Evolutionary conservation across 495 filamentous ascomycete species (phyloP).

Genomic region (Penicillium verhagenii): DNA sequence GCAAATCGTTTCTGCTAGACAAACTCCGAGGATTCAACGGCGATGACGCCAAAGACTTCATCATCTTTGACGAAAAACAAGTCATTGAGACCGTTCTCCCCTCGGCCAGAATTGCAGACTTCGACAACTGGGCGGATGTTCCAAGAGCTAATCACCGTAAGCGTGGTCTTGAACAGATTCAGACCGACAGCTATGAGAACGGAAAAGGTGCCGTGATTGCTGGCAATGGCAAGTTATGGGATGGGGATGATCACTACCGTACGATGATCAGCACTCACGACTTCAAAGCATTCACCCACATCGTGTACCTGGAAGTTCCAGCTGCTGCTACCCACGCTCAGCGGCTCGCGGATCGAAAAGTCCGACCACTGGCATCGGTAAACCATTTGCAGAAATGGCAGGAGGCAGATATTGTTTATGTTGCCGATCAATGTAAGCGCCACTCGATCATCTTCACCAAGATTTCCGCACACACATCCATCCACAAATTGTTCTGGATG

Average conservation of each 20-base stretch:
- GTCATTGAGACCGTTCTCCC: constrained; percentile 46
- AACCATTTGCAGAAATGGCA: constrained; percentile 54
- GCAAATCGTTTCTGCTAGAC: constrained; percentile 53
- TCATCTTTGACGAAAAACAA: constrained; percentile 54
- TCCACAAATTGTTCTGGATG: constrained; percentile 20
- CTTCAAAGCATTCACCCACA: constrained; percentile 54
- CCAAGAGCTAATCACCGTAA: constrained; percentile 43
- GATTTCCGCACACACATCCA: neutral
- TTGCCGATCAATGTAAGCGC: constrained; percentile 48
- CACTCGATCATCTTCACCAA: constrained; percentile 51
- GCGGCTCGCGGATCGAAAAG: constrained; percentile 37
- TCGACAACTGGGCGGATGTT: constrained; percentile 42
- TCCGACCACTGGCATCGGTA: constrained; percentile 33
- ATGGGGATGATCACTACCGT: constrained; percentile 12
- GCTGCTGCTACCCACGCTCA: constrained; percentile 34
- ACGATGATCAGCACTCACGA: constrained; percentile 49
- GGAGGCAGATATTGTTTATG: constrained; percentile 43
- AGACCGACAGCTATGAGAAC: constrained; percentile 16
- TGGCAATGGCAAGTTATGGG: neutral
- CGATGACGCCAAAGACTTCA: constrained; percentile 41
- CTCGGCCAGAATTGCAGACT: constrained; percentile 53
- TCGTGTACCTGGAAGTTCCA: constrained; percentile 57
- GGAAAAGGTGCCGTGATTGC: constrained; percentile 24
- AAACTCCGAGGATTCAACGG: too few species aligned
- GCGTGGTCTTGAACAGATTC: constrained; percentile 51